Percentiles rank a stretch among this genome's conserved stretches.
phyloP scores from a whole-genome alignment of 2,329 filamentous ascomycete genomes.

The Acrodontium crateriforme region DNA sequence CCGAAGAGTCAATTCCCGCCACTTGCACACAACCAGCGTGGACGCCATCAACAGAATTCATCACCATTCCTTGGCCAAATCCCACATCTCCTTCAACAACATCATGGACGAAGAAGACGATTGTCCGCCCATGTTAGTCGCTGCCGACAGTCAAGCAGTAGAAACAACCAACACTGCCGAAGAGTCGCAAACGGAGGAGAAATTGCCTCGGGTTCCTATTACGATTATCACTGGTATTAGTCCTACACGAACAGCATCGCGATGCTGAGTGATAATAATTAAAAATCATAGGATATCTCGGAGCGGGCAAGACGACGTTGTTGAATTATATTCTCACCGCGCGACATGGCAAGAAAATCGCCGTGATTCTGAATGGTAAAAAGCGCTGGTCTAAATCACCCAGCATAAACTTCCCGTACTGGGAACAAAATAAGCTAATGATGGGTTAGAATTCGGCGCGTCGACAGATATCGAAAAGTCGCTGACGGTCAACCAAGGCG shows the following conservation, averaged over 20 bases:
- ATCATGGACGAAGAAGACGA: constrained; percentile 52
- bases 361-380: constrained; percentile 84
- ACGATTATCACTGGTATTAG: constrained; percentile 64
- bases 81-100: too few species aligned
- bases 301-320: constrained; percentile 87
- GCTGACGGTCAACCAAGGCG: constrained; percentile 68
- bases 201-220: constrained; percentile 58
- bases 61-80: too few species aligned
- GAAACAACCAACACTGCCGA: constrained; percentile 24
- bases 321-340: constrained; percentile 93
- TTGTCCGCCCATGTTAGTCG: constrained; percentile 47
- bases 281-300: constrained; percentile 59
- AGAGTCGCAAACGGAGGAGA: constrained; percentile 37
- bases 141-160: constrained; percentile 28
- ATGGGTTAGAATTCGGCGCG: constrained; percentile 28
- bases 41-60: too few species aligned
- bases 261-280: background rate
- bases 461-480: constrained; percentile 90
- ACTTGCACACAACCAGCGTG: too few species aligned
- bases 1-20: too few species aligned
- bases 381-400: constrained; percentile 10
- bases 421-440: too few species aligned
- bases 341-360: constrained; percentile 93
- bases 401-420: background rate
- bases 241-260: background rate